A percentile compares a stretch with the other conserved stretches of the same genome.
These are phyloP conservation scores for Dictyostelium capitatum DNA, from an alignment of 78 protist species.

Conservation along the genomic window DNA sequence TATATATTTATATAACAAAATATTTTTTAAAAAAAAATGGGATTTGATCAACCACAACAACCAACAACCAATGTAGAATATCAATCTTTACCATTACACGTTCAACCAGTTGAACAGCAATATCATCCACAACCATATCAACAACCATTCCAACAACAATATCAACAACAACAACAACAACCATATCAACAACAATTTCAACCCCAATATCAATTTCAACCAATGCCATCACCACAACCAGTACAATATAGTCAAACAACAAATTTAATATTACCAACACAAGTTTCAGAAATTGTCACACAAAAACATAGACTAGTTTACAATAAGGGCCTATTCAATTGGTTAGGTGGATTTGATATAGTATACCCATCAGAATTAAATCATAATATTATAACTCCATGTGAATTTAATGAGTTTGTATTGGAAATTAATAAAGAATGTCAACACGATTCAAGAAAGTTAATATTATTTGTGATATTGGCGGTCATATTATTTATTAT, in stretches of 20 bases:
- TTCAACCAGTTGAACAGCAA: background rate
- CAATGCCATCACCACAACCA: background rate
- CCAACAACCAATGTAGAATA: too few species aligned
- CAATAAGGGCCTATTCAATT: background rate
- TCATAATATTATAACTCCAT: background rate
- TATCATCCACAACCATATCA: background rate
- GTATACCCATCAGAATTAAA: background rate
- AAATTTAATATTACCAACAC: too few species aligned
- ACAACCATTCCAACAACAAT: background rate
- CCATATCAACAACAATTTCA: background rate
- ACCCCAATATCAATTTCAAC: background rate
- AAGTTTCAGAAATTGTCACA: background rate
- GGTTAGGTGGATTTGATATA: background rate
- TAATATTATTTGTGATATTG: background rate
- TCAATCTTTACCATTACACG: too few species aligned
- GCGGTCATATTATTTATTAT: background rate
- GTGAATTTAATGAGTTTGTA: background rate
- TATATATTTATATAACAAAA: background rate
- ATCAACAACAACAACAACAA: background rate
- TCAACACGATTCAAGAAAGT: background rate
- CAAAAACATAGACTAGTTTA: background rate
- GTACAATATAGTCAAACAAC: background rate
- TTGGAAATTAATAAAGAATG: background rate
- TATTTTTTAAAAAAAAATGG: background rate
- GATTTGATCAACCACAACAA: too few species aligned